phyloP scores from a whole-genome alignment of 192 early-diverging fungal genomes.

The Geosiphon pyriformis region DNA sequence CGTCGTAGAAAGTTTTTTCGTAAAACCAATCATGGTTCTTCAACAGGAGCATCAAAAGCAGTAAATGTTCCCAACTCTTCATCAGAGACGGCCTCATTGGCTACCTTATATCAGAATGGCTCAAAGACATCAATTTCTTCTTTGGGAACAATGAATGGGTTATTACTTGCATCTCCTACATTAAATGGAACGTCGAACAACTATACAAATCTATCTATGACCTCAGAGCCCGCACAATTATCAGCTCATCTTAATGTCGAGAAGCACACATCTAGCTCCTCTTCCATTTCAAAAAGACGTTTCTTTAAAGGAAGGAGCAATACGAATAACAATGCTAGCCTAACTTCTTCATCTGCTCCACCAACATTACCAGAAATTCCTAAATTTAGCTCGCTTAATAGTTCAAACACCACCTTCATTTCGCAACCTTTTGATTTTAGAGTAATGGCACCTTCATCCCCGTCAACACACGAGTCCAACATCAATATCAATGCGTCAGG shows the following conservation, averaged over 20 bases:
- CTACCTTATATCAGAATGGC: background rate
- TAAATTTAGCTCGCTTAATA: too few relatives aligned
- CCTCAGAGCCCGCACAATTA: background rate
- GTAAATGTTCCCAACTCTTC: background rate
- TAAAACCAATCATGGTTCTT: background rate
- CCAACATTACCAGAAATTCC: background rate
- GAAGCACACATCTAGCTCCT: background rate
- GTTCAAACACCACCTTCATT: too few relatives aligned
- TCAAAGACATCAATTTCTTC: background rate
- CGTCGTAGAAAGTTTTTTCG: slow-evolving; percentile 7
- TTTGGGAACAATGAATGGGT: background rate
- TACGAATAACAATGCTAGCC: background rate
- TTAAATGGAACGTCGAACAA: too few relatives aligned
- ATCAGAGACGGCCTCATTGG: background rate
- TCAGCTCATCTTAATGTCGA: background rate
- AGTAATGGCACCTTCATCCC: too few relatives aligned
- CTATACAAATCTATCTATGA: too few relatives aligned
- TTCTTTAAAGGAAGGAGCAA: background rate
- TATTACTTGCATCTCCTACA: too few relatives aligned
- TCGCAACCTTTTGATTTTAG: too few relatives aligned
- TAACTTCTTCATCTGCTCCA: background rate
- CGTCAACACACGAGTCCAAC: too few relatives aligned
- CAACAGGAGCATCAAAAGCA: background rate
- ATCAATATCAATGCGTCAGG: too few relatives aligned
- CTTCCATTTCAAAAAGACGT: background rate